Conservation (phyloP, 768 basidiomycete species). For the Lactarius trivialis region DNA sequence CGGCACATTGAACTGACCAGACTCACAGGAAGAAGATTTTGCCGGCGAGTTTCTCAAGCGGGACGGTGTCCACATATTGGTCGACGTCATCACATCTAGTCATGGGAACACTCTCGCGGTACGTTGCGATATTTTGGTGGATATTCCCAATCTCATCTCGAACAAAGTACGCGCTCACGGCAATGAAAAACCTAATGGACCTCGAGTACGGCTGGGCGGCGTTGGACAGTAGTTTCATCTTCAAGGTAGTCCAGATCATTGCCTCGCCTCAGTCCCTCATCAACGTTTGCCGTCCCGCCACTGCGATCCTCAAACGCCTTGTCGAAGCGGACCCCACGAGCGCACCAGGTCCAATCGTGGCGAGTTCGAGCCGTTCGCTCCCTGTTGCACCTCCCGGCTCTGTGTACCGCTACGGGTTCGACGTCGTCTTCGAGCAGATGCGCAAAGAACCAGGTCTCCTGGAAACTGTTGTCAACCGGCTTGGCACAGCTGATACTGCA, state of each 20-base stretch:
- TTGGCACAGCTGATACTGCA: constrained; percentile 77
- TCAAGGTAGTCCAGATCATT: constrained; percentile 70
- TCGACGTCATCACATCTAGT: constrained; percentile 55
- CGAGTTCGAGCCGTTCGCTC: constrained; percentile 54
- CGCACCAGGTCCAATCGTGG: constrained; percentile 49
- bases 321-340: constrained; percentile 79
- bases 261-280: constrained; percentile 70
- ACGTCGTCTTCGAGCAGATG: constrained; percentile 78
- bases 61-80: constrained; percentile 64
- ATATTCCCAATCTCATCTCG: not conserved
- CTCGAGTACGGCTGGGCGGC: constrained; percentile 74
- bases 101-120: constrained; percentile 86
- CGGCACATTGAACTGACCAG: constrained; percentile 7
- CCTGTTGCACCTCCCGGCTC: constrained; percentile 57
- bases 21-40: constrained; percentile 71
- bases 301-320: constrained; percentile 81
- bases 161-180: constrained; percentile 70
- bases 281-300: constrained; percentile 89
- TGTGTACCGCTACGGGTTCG: constrained; percentile 79
- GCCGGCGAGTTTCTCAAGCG: constrained; percentile 68
- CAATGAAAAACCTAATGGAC: constrained; percentile 87
- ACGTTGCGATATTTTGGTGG: constrained; percentile 25
- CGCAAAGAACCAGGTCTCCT: constrained; percentile 60
- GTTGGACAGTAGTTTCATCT: constrained; percentile 68
- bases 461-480: constrained; percentile 73